Evolutionary conservation across 306 rosid genomes (phyloP), one percentile per base, ranked within the genome.

Genomic region (Elaeagnus macrophylla): DNA sequence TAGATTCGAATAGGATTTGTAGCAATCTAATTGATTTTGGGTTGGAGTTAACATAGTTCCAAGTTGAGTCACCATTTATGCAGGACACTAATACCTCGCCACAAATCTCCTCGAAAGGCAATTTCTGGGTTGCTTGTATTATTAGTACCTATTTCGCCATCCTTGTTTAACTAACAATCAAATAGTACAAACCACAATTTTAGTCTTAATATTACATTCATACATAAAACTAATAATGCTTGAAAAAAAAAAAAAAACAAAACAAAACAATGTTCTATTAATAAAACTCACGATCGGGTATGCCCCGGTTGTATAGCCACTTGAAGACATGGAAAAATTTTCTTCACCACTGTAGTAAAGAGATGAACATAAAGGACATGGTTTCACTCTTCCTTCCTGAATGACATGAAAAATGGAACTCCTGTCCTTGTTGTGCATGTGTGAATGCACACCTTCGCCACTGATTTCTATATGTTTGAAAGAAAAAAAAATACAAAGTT

Each of bases 61-160:
- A n/a, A n/a, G n/a, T n/a, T n/a, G n/a, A n/a, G n/a, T n/a, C n/a
- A n/a, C n/a, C n/a, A n/a, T n/a, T n/a, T n/a, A n/a, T n/a, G n/a
- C n/a, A n/a, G n/a, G n/a, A n/a, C n/a, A n/a, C n/a, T n/a, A n/a
- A 14, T 60, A 75, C 85, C 81, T 72, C 75, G 81, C 85, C 85
- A 79, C 85, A 81, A 79, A 56, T 79, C 75, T 75, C 81, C 85
- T 46, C 81, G 69, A 44, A 81, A 65, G 6, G 65, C 79, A 67
- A 58, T 41, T 25, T 25, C 32, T 25, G 2, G 32, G 48, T 74
- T 70, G 75, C 57, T 75, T 61, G 78, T 81, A 62, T 58, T 72
- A 48, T 69, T 73, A 65, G 72, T 81, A 66, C 69, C 85, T 66
- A 75, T 74, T 47, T 45, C 76, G 50, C 37, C 68, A 48, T 70